Evolutionary conservation across 495 filamentous ascomycete genomes (phyloP), one percentile per base, ranked within the genome.

Genomic region (Aspergillus leporis): DNA sequence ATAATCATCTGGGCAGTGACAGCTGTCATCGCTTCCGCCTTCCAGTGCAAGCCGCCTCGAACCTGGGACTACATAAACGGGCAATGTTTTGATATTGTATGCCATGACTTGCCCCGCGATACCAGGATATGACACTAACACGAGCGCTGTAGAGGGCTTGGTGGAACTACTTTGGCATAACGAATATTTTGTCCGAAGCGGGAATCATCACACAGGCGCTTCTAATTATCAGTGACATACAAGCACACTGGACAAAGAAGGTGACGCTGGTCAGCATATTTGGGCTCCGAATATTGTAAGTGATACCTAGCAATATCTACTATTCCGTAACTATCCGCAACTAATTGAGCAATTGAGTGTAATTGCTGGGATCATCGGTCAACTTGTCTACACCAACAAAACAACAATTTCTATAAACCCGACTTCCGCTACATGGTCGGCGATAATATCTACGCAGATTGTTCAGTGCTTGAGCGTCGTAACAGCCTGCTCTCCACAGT

Each of bases 401-500:
- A 51, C 61, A 4, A 53, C 45, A 3, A 40, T 51, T 19, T 56
- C 66, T 0, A 18, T 28, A 0, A 69, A 76, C 43, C 43, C 56
- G 1, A 69, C 73, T 2, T 61, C 60, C 30, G 62, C 66, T 59
- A 53, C 61, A 23, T 77, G 71, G 72, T 50, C 66, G 1, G 61
- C 68, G 16, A 60, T 65, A 7, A 55, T 77, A 23, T 66, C 66
- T 8, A 74, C 70, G n/a, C 74, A 75, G 34, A 66, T 75, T 31
- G 66, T 69, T 16, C 70, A 76, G 21, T 66, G 65, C 5, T 58
- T 78, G 4, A 74, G 75, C 45, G 71, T 79, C 5, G 61, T 76
- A 13, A 78, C 77, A 10, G 69, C 77, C 1, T 81, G 77, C 56
- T 66, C 73, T 0, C 76, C 78, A 0, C 79, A 80, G 47, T 73